These are phyloP conservation scores for Podospora comata DNA, from an alignment of 495 filamentous ascomycete genomes.

Conservation along the genomic window DNA sequence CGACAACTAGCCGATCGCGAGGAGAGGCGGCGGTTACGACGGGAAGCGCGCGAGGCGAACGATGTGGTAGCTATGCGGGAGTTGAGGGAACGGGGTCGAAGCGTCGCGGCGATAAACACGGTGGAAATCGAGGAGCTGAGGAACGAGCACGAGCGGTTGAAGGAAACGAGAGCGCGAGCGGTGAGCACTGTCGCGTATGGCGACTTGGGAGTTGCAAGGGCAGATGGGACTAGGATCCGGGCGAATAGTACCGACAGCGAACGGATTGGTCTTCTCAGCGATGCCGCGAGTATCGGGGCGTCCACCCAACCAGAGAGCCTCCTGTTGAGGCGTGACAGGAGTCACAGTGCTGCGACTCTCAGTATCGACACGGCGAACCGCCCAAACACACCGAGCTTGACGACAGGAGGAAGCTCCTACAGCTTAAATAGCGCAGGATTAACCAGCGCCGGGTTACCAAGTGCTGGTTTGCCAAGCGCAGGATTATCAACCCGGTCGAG, in stretches of 20 bases:
- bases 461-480: background rate
- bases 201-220: conserved; percentile 77
- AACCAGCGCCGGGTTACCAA: background rate
- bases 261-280: conserved; percentile 65
- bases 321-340: conserved; percentile 42
- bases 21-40: conserved; percentile 59
- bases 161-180: conserved; percentile 63
- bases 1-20: conserved; percentile 74
- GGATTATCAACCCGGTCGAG: conserved; percentile 24
- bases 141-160: conserved; percentile 62
- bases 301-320: conserved; percentile 25
- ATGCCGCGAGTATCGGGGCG: conserved; percentile 59
- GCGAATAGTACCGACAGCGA: conserved; percentile 79
- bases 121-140: conserved; percentile 52
- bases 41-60: conserved; percentile 66
- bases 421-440: conserved; percentile 20
- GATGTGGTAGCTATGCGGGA: conserved; percentile 62
- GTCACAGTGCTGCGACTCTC: conserved; percentile 38
- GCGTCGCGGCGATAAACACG: conserved; percentile 34
- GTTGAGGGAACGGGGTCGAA: conserved; percentile 45
- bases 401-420: conserved; percentile 24
- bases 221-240: conserved; percentile 83
- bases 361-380: conserved; percentile 43
- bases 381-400: conserved; percentile 26
- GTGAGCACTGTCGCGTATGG: conserved; percentile 84